phyloP scores from a whole-genome alignment of 257 asterid genomes.

The Solanum pimpinellifolium region DNA sequence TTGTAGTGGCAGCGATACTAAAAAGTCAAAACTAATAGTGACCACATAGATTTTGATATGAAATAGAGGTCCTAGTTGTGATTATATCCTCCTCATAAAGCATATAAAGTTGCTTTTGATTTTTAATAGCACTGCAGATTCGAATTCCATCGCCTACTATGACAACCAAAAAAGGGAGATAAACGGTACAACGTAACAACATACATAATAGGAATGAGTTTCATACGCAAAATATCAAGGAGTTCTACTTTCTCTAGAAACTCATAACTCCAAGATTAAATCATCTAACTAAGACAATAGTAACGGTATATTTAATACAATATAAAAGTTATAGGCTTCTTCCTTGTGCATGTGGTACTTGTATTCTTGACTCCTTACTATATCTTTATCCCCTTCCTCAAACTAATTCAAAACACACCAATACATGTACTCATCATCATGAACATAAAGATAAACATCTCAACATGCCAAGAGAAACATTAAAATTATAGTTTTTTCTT shows the following conservation, averaged over 20 bases:
- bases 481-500: constrained; percentile 3
- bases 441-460: background rate
- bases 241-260: background rate
- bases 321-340: background rate
- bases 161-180: background rate
- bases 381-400: constrained; percentile 95
- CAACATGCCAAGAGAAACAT: background rate
- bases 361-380: constrained; percentile 62
- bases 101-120: background rate
- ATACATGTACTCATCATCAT: background rate
- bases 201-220: background rate
- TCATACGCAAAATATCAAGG: background rate
- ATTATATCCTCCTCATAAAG: background rate
- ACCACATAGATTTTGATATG: background rate
- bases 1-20: background rate
- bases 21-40: background rate
- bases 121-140: background rate
- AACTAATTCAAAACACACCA: constrained; percentile 32
- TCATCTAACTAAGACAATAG: background rate
- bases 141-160: background rate
- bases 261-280: background rate
- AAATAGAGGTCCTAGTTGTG: background rate
- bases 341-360: constrained; percentile 94
- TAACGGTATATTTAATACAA: background rate
- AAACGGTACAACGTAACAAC: background rate